Evolutionary conservation across 1,139 yeast genomes (phyloP).

Genomic region (Yamadazyma sp.): DNA sequence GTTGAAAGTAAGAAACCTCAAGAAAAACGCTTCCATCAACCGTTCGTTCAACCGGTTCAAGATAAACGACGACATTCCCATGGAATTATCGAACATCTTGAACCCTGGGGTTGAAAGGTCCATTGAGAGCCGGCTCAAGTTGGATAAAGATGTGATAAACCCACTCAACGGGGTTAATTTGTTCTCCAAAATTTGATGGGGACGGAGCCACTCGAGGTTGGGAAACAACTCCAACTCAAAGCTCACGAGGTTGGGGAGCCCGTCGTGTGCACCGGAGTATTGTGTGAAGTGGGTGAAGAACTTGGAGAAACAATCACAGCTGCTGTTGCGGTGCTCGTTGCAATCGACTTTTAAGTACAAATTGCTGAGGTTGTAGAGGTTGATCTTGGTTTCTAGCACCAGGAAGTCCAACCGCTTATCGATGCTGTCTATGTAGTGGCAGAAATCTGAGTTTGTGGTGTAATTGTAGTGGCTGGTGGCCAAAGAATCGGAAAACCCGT

Average conservation of each 20-base stretch:
- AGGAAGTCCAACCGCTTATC: slow-evolving; percentile 26
- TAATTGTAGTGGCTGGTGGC: neutral
- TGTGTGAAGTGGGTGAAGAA: slow-evolving; percentile 30
- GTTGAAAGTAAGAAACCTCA: slow-evolving; percentile 23
- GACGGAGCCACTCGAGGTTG: slow-evolving; percentile 40
- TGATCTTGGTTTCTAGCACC: slow-evolving; percentile 25
- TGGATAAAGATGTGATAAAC: slow-evolving; percentile 26
- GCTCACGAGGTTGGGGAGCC: slow-evolving; percentile 31
- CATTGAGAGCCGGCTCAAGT: slow-evolving; percentile 25
- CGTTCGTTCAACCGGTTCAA: slow-evolving; percentile 36
- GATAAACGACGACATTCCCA: slow-evolving; percentile 29
- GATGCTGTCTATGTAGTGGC: slow-evolving; percentile 15
- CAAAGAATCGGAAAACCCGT: neutral
- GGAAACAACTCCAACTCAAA: slow-evolving; percentile 37
- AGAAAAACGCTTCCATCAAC: slow-evolving; percentile 38
- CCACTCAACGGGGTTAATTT: slow-evolving; percentile 34
- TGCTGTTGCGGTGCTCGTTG: slow-evolving; percentile 23
- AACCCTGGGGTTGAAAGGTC: slow-evolving; percentile 42
- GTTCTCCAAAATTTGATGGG: slow-evolving; percentile 35
- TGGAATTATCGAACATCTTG: slow-evolving; percentile 38
- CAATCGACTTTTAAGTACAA: slow-evolving; percentile 37
- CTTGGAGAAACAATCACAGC: slow-evolving; percentile 31
- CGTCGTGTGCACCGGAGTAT: slow-evolving; percentile 22
- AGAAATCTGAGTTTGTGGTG: neutral
- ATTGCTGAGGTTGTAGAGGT: slow-evolving; percentile 23